A percentile compares a stretch with the other conserved stretches of the same genome.
Evolutionary conservation across 768 basidiomycete genomes (phyloP).

Genomic region (Mycena leptocephala): DNA sequence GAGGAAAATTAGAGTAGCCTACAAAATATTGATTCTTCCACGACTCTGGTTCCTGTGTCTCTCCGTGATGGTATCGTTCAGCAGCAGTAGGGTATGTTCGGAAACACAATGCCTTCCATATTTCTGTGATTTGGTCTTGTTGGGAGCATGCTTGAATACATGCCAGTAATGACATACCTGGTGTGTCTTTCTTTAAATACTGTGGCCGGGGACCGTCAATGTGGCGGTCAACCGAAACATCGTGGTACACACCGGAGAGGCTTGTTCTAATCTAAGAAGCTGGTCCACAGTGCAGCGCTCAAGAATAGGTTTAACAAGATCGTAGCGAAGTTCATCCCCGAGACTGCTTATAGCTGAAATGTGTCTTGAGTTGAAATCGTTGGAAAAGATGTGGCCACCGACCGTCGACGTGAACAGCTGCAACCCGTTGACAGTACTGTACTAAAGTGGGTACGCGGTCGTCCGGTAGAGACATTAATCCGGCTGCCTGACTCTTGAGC

Average conservation of each 20-base stretch:
- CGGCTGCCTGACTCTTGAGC: too few relatives aligned
- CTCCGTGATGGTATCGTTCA: conserved; percentile 61
- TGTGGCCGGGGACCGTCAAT: conserved; percentile 41
- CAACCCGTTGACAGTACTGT: conserved; percentile 81
- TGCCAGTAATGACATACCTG: conserved; percentile 56
- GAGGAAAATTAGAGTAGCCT: conserved; percentile 43
- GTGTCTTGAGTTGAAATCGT: not conserved
- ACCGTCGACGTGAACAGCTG: conserved; percentile 75
- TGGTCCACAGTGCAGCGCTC: conserved; percentile 82
- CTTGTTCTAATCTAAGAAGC: conserved; percentile 77
- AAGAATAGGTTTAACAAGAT: conserved; percentile 81
- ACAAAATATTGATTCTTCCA: conserved; percentile 85
- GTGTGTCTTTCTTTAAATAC: conserved; percentile 71
- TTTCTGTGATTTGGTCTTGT: conserved; percentile 56
- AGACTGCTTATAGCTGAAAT: conserved; percentile 74
- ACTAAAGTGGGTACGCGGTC: conserved; percentile 76
- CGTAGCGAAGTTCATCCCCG: conserved; percentile 74
- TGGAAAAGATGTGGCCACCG: conserved; percentile 40
- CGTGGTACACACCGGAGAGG: conserved; percentile 72
- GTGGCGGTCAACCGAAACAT: not conserved
- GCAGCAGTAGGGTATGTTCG: conserved; percentile 70
- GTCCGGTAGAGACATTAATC: conserved; percentile 31
- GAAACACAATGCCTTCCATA: conserved; percentile 79
- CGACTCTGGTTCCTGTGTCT: conserved; percentile 65
- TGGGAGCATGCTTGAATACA: conserved; percentile 24